Base-by-base conservation (phyloP, 805 yeast genomes). In the Lipomyces sp. region DNA sequence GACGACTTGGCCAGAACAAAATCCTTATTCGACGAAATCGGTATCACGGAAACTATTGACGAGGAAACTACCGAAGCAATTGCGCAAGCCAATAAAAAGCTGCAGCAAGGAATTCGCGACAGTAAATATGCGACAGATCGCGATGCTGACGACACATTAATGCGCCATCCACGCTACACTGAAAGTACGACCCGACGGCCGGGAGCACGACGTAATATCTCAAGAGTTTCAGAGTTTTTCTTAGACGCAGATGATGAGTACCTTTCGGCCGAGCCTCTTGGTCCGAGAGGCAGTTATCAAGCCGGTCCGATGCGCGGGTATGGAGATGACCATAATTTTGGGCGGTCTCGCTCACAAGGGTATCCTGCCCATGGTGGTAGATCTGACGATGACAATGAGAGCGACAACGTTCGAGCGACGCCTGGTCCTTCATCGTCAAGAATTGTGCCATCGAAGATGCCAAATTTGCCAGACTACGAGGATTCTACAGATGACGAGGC, bases 121-220 rank as follows among this genome's bases (percentile, higher is more conserved):
- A 51, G 54, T 51, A 51, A 51, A 51, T 51, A 51, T 32, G 54
- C 54, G 33, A 29, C 15, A n/a, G 54, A 42, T n/a, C 15, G 48
- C 15, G 48, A 42, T 42, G 10, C 2, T 24, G 1, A 1, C 48
- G 48, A 42, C 15, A 42, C 24, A 15, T 7, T n/a, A 11, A 42
- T n/a, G 5, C 48, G 48, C 48, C 48, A 10, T 15, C 48, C 18
- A 42, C 18, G 2, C 15, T 42, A 15, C 24, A 42, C 48, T 42
- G 48, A 42, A 13, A 42, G 24, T 8, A 42, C 48, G 10, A 51
- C 54, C n/a, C 54, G 54, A 29, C 10, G 54, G 34, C 32, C 34
- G 15, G 34, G 34, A 11, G 7, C 29, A 13, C 10, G 34, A 32
- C 32, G 18, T 11, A n/a, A 11, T 4, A 29, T 13, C 54, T 5